Evolutionary conservation across 2,329 filamentous ascomycete genomes (phyloP).

Genomic region (Pleomassaria siparia): DNA sequence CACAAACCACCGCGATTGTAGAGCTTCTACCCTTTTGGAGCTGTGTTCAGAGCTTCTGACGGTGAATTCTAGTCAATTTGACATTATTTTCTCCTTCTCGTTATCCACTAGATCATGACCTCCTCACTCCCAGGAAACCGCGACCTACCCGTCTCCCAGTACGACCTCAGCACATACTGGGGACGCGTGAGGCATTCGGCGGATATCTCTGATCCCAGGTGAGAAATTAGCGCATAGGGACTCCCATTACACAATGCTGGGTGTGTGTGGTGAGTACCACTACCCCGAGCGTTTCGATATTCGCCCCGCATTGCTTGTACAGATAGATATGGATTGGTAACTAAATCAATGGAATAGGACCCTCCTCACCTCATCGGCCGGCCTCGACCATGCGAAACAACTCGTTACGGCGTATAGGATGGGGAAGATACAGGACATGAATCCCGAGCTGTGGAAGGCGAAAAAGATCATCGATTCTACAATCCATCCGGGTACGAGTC

Average conservation of each 20-base stretch:
- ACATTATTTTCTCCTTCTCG: neutral
- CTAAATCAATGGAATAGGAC: slow-evolving; percentile 68
- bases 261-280: slow-evolving; percentile 45
- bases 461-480: slow-evolving; percentile 98
- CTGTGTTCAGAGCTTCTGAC: neutral
- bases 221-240: slow-evolving; percentile 48
- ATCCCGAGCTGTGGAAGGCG: slow-evolving; percentile 85
- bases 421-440: slow-evolving; percentile 78
- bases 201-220: slow-evolving; percentile 94
- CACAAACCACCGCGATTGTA: neutral
- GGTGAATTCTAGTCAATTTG: neutral
- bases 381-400: slow-evolving; percentile 82
- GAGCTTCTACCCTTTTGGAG: neutral
- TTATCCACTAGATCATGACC: slow-evolving; percentile 51
- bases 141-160: slow-evolving; percentile 87
- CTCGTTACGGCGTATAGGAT: slow-evolving; percentile 85
- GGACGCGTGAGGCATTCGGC: slow-evolving; percentile 88
- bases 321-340: slow-evolving; percentile 1
- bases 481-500: slow-evolving; percentile 77
- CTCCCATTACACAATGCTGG: slow-evolving; percentile 17
- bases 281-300: slow-evolving; percentile 20
- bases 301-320: neutral
- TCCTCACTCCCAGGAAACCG: slow-evolving; percentile 66
- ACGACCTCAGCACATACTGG: slow-evolving; percentile 92
- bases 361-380: slow-evolving; percentile 73